Base-by-base conservation (phyloP, 495 filamentous ascomycete species). In the Lasiosphaeriaceae sp. region DNA sequence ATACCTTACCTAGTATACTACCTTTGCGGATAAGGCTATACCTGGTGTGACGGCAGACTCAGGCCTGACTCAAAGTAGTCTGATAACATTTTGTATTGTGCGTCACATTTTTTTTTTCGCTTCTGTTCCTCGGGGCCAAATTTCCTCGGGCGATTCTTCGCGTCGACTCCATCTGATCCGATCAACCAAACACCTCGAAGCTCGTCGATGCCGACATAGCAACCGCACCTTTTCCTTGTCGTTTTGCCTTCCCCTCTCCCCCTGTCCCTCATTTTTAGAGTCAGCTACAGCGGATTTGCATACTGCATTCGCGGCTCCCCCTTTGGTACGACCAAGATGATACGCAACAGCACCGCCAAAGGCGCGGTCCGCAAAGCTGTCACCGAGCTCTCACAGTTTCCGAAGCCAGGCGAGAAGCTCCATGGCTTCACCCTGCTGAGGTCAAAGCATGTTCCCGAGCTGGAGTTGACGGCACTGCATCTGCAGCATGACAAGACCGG, bases 341-440 rank as follows among this genome's bases (percentile, higher is more conserved):
- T 82, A 51, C 79, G 77, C 45, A 80, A 74, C 68, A 71, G 66
- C 22, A 66, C 63, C 46, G 72, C 71, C 45, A 74, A 71, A 68
- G 71, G 70, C 65, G 83, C 66, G 55, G 74, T 66, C 76, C 86
- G 69, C 81, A 89, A 55, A 60, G 83, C 88, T 34, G 81, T 90
- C 24, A 89, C 88, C 6, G 85, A 88, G 62, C 74, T 92, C 50
- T 78, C 83, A 17, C 82, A 80, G 61, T 86, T 86, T 52, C 90
- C 90, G 3, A 83, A 83, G 43, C 80, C 86, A 5, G 94, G 94
- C 58, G 88, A 92, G 64, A 86, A 88, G 67, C 79, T 97, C 24
- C 86, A 97, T 71, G 95, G 95, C 56, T 98, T 98, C 72, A 97
- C 91, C 1, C 77, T 97, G 41, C 77, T 89, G 58, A 85, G 93